Percentiles rank a stretch among this genome's conserved stretches.
phyloP scores from a whole-genome alignment of 2,329 filamentous ascomycete species.

The Xylaria sp. region DNA sequence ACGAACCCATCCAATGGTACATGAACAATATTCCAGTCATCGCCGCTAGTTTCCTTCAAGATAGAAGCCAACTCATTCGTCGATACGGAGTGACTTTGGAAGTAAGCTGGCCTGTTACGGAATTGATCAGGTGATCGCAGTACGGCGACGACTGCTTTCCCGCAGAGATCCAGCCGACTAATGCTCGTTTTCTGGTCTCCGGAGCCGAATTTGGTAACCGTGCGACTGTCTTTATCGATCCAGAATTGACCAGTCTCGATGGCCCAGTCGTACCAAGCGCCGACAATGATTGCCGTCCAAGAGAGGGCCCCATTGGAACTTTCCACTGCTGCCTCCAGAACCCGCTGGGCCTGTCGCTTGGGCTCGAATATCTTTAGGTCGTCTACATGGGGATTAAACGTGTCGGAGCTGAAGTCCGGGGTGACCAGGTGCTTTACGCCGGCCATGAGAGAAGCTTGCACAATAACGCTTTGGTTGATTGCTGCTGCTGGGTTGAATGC shows the following conservation, averaged over 20 bases:
- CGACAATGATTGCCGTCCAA: background rate
- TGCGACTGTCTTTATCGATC: background rate
- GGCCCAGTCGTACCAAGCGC: background rate
- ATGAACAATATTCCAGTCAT: background rate
- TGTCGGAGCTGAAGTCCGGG: background rate
- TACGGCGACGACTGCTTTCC: background rate
- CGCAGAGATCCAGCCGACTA: background rate
- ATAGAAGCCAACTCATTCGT: background rate
- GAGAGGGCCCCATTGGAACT: background rate
- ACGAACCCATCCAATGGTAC: background rate
- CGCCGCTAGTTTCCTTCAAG: background rate
- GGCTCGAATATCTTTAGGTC: background rate
- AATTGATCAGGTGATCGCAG: background rate
- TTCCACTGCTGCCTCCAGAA: background rate
- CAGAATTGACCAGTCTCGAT: background rate
- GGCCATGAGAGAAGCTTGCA: background rate
- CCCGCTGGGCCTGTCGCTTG: background rate
- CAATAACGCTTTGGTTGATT: background rate
- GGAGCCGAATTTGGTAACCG: background rate
- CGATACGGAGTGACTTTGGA: background rate
- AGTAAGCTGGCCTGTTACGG: background rate
- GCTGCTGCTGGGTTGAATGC: background rate
- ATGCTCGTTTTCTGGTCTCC: background rate
- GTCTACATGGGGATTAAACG: background rate
- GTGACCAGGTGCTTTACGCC: background rate